A percentile compares a stretch with the other conserved stretches of the same genome.
Conservation (phyloP, 2,329 filamentous ascomycete genomes). For the Leptosphaerulina australis region DNA sequence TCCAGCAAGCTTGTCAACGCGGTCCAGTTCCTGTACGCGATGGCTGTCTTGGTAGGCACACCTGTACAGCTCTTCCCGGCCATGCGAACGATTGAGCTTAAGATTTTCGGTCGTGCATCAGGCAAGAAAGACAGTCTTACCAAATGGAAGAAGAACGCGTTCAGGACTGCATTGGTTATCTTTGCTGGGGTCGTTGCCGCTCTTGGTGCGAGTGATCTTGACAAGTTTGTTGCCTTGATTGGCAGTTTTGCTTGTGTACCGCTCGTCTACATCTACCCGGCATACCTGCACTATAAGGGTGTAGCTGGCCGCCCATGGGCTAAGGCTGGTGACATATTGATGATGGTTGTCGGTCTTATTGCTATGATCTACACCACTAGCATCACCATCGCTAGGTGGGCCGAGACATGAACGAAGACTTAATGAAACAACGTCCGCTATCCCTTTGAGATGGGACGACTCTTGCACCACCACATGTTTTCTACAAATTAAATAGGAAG, state of each 20-base stretch:
- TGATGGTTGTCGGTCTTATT: slow-evolving; percentile 70
- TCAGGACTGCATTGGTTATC: slow-evolving; percentile 63
- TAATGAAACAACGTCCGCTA: no score
- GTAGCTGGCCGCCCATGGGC: slow-evolving; percentile 63
- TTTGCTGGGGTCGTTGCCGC: slow-evolving; percentile 67
- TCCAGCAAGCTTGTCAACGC: slow-evolving; percentile 73
- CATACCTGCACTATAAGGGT: slow-evolving; percentile 71
- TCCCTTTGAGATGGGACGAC: no score
- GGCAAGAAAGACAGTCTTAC: slow-evolving; percentile 68
- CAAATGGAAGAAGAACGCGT: slow-evolving; percentile 78
- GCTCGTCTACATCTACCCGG: slow-evolving; percentile 77
- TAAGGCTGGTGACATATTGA: slow-evolving; percentile 64
- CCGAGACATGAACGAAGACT: slow-evolving; percentile 26
- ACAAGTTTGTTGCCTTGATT: slow-evolving; percentile 76
- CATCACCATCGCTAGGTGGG: slow-evolving; percentile 60
- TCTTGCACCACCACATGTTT: background rate
- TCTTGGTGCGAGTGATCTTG: slow-evolving; percentile 69
- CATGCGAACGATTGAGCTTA: slow-evolving; percentile 71
- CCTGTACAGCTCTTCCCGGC: slow-evolving; percentile 78
- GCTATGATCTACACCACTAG: slow-evolving; percentile 75
- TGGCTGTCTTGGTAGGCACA: slow-evolving; percentile 74
- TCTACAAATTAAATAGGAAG: background rate
- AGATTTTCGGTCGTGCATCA: slow-evolving; percentile 68
- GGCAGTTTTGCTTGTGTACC: slow-evolving; percentile 76
- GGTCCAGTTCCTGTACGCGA: slow-evolving; percentile 74